Base-by-base conservation (phyloP, 1,284 basidiomycete genomes). In the Pterula multifida region DNA sequence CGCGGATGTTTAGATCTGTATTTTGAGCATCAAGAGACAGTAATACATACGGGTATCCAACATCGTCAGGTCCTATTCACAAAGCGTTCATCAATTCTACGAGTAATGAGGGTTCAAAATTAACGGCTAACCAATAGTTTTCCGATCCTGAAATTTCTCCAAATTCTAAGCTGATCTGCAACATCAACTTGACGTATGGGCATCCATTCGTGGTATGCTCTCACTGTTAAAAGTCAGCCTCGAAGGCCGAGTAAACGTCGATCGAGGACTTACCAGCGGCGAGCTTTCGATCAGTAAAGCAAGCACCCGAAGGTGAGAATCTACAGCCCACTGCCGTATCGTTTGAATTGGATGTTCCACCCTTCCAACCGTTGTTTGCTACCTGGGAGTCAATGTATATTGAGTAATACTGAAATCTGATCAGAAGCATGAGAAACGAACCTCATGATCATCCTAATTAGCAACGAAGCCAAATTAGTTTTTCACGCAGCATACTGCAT, bases 151-250 rank as follows among this genome's bases (percentile, higher is more conserved):
- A 82, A 81, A 58, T 76, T 77, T 32, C 81, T 70, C 79, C 79
- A 85, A 54, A 84, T 81, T 12, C 80, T 68, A 12, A 82, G 69
- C 55, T 77, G 70, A 58, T 84, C 79, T 49, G 73, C 72, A 2
- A 72, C 69, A 52, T 72, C 72, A 13, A 83, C 77, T 59, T 81
- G 79, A 4, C 79, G 70, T 52, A 84, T 79, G 13, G 81, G 81
- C 68, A 84, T 75, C 79, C 80, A 83, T 57, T 82, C 79, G 57
- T 81, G 79, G 60, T 82, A 85, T 0, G 80, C 79, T 25, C 71
- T 17, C 3, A 22, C 21, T 39, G 12, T 15, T 32, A 32, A 15
- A 32, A 32, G 6, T 32, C 28, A 6, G 15, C 28, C 28, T 6
- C 15, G 6, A 32, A 15, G n/a, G 12, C 21, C 11, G 23, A 23